Evolutionary conservation across 2,329 filamentous ascomycete species (phyloP).

Genomic region (Pseudomassariella vexata): DNA sequence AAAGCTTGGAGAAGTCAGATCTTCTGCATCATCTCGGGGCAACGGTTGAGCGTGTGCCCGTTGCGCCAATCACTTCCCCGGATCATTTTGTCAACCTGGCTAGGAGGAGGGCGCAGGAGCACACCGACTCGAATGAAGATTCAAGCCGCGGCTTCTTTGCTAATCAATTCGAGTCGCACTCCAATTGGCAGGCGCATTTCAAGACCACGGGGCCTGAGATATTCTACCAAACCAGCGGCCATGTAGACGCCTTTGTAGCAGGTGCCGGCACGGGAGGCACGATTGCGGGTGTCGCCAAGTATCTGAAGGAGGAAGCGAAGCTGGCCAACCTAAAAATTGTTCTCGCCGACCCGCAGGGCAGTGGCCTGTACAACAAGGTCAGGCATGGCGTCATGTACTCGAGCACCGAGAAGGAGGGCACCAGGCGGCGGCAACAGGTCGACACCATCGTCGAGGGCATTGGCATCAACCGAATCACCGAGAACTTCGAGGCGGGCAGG

Average conservation of each 20-base stretch:
- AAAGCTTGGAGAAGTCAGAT: conserved; percentile 81
- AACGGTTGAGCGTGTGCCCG: conserved; percentile 82
- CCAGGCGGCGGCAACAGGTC: conserved; percentile 80
- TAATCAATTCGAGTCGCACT: conserved; percentile 88
- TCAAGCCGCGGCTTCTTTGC: conserved; percentile 83
- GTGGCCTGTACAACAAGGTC: conserved; percentile 86
- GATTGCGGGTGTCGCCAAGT: conserved; percentile 78
- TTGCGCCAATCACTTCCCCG: conserved; percentile 89
- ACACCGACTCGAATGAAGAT: conserved; percentile 53
- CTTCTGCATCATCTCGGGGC: conserved; percentile 86
- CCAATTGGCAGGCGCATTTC: conserved; percentile 84
- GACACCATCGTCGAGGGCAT: conserved; percentile 96
- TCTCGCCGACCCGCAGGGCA: conserved; percentile 90
- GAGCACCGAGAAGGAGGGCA: conserved; percentile 81
- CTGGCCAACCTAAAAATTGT: conserved; percentile 64
- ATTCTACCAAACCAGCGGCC: conserved; percentile 66
- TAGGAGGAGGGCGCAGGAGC: conserved; percentile 66
- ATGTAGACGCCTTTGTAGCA: conserved; percentile 80
- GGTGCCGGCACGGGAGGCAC: conserved; percentile 95
- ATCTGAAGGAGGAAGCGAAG: conserved; percentile 63
- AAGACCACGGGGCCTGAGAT: conserved; percentile 86
- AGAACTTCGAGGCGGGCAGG: conserved; percentile 83
- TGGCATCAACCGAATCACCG: conserved; percentile 89
- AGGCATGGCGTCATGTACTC: conserved; percentile 96
- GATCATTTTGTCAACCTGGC: conserved; percentile 94